These are phyloP conservation scores for Prunus mira DNA, from an alignment of 306 rosid genomes.

Conservation along the genomic window DNA sequence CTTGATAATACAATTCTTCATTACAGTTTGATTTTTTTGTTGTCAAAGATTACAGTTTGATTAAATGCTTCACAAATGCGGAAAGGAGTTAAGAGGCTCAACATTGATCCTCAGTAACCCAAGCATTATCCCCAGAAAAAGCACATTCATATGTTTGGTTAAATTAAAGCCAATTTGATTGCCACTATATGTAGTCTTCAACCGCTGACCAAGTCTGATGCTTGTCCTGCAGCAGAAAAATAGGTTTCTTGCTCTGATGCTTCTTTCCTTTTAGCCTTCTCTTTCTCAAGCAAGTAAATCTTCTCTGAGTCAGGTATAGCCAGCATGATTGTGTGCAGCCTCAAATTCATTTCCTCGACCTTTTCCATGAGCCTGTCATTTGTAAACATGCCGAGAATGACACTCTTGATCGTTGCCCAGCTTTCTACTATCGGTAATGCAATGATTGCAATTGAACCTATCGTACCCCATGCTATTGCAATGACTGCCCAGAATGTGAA, in stretches of 20 bases:
- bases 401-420: slow-evolving; percentile 61
- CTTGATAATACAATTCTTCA: neutral
- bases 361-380: slow-evolving; percentile 71
- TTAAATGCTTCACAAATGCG: too few relatives aligned
- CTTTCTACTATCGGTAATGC: slow-evolving; percentile 68
- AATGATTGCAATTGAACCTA: slow-evolving; percentile 75
- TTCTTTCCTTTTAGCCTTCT: slow-evolving; percentile 49
- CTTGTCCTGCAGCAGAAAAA: slow-evolving; percentile 18
- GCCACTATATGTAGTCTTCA: too few relatives aligned
- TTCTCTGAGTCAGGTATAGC: slow-evolving; percentile 78
- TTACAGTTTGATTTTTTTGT: too few relatives aligned
- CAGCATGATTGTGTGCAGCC: slow-evolving; percentile 56
- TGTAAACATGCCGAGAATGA: slow-evolving; percentile 67
- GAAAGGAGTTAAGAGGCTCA: too few relatives aligned
- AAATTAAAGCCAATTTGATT: too few relatives aligned
- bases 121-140: too few relatives aligned
- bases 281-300: slow-evolving; percentile 67
- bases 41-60: too few relatives aligned
- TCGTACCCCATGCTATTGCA: slow-evolving; percentile 86
- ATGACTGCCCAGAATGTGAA: slow-evolving; percentile 84
- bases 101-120: neutral
- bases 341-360: slow-evolving; percentile 69
- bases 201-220: neutral
- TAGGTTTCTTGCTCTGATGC: slow-evolving; percentile 26
- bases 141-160: too few relatives aligned